Base-by-base conservation (phyloP, 1,284 basidiomycete species). In the Leccinum solheimii region DNA sequence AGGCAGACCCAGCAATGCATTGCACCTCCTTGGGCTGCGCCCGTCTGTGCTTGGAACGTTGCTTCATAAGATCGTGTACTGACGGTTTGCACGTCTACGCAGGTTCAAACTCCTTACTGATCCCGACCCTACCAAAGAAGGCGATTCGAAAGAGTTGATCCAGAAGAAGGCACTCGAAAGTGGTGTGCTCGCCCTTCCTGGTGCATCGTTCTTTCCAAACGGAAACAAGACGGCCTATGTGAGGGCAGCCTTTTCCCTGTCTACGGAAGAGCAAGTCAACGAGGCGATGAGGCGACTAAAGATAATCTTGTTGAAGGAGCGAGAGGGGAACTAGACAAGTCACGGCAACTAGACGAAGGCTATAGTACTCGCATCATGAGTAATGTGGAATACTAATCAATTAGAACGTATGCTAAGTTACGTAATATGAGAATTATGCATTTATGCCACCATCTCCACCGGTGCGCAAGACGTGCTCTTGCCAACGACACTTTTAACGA, bases 101-200 rank as follows among this genome's bases (percentile, higher is more conserved):
- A 90, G 88, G 88, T 90, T 91, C 75, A 90, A 87, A 70, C 79
- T 90, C 38, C 77, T 84, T 13, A 70, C 86, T 34, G 72, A 64
- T 53, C 50, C 66, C 13, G 72, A 76, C 30, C 75, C 77, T 6
- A 83, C 85, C 66, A 75, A 71, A 3, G 81, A 83, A 55, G 86
- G 83, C 16, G 94, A 98, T 75, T 92, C 91, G 3, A 86, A 85
- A 67, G 77, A 81, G n/a, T 71, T 97, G 55, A 93, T 98, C 68
- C 80, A 84, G 58, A 88, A 85, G 14, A 88, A 89, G 67, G 95
- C 95, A 2, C 81, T 92, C 56, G 85, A 87, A 60, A 86, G 86
- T 56, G 94, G 94, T 23, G 92, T 98, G 3, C 83, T 98, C 21
- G 94, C 92, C 10, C 84, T 98, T 5, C 96, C 96, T 0, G 94